Evolutionary conservation across 1,284 basidiomycete species (phyloP).

Genomic region (Cerioporus squamosus): DNA sequence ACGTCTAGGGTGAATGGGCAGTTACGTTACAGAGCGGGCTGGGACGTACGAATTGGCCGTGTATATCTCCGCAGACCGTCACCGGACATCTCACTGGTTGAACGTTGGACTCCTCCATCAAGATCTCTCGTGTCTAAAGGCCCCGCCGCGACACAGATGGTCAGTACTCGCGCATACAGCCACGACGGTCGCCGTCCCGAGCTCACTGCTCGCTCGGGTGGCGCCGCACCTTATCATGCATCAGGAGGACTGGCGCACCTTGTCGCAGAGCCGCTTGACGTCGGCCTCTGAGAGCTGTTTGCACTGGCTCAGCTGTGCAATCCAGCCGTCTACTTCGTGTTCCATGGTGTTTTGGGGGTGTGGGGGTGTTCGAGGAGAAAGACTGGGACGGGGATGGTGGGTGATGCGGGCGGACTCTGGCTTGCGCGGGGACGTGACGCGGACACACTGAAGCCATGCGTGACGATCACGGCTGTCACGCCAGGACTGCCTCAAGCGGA

Average conservation of each 20-base stretch:
- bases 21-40: slow-evolving; percentile 25
- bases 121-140: slow-evolving; percentile 89
- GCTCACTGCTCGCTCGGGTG: slow-evolving; percentile 19
- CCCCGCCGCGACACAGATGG: slow-evolving; percentile 15
- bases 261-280: slow-evolving; percentile 98
- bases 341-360: slow-evolving; percentile 55
- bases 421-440: slow-evolving; percentile 14
- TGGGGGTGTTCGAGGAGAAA: slow-evolving; percentile 12
- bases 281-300: slow-evolving; percentile 97
- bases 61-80: slow-evolving; percentile 97
- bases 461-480: slow-evolving; percentile 19
- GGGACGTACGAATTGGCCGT: slow-evolving; percentile 96
- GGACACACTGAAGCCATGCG: slow-evolving; percentile 14
- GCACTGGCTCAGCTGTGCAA: slow-evolving; percentile 96
- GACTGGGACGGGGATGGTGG: slow-evolving; percentile 26
- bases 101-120: slow-evolving; percentile 98
- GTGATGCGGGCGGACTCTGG: slow-evolving; percentile 29
- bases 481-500: slow-evolving; percentile 15
- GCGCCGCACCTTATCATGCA: slow-evolving; percentile 36
- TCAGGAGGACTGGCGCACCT: slow-evolving; percentile 63
- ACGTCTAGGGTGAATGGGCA: slow-evolving; percentile 12
- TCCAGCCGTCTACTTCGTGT: slow-evolving; percentile 92
- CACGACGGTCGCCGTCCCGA: slow-evolving; percentile 12
- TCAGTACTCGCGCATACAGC: slow-evolving; percentile 21
- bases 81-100: slow-evolving; percentile 98